Evolutionary conservation across 2,329 filamentous ascomycete genomes (phyloP), one percentile per base, ranked within the genome.

Genomic region (Ceratocystis eucalypticola): DNA sequence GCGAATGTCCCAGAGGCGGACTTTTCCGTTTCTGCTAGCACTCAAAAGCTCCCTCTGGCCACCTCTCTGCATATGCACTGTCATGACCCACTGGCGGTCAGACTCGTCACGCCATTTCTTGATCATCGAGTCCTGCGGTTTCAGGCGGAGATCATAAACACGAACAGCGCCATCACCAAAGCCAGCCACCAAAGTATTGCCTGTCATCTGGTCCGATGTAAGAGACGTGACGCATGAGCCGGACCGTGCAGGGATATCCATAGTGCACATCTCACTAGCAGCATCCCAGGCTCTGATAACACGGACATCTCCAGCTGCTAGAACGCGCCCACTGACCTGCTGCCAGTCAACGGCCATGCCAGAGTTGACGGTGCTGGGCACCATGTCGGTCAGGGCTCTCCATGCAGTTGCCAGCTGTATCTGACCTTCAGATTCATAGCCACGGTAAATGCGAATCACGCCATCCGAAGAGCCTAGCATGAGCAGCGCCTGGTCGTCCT

Each of bases 281-380:
- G 93, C 93, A 73, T 95, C 94, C 94, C 94, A 99, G 44, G 97
- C 90, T 45, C 92, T 84, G 71, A 99, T 96, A 44, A 96, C 89
- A 67, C 94, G 89, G 65, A 96, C 91, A 74, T 99, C 94, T 57
- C 94, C 94, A 10, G 94, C 94, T 41, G 97, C 94, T n/a, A 99
- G 82, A 6, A 96, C 87, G 68, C 91, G 89, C 6, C 94, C 94
- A 71, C 91, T 90, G n/a, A 95, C 92, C 77, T 99, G 94, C 74
- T 97, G 93, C 94, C 94, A 99, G 75, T 99, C 93, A 74, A 97
- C 95, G 30, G 97, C 93, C 76, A 99, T 88, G 25, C 94, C 94
- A 1, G 92, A 92, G 74, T 96, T 96, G 72, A 92, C 88, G 72
- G 93, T 96, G 74, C 90, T 96, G 3, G 92, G 91, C 5, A 97